phyloP scores from a whole-genome alignment of 371 early-diverging fungal species.

The Circinella minor region DNA sequence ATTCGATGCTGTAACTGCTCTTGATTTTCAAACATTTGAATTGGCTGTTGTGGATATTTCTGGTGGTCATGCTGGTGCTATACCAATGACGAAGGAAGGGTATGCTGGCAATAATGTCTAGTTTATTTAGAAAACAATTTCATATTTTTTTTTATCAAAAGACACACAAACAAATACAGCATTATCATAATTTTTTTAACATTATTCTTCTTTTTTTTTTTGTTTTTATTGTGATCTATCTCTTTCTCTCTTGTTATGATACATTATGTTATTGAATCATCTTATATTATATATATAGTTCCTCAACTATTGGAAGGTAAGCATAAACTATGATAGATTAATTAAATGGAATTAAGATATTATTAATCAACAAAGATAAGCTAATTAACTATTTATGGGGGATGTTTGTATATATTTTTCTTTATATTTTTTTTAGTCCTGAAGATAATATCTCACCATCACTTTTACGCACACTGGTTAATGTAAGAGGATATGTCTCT shows the following conservation, averaged over 20 bases:
- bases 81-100: constrained; percentile 34
- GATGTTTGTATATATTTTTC: no score
- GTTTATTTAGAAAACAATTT: background rate
- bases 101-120: constrained; percentile 17
- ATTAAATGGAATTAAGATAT: no score
- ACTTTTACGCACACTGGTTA: constrained; percentile 27
- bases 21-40: constrained; percentile 70
- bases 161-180: constrained; percentile 15
- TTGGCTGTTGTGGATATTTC: constrained; percentile 55
- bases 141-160: constrained; percentile 7
- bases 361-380: no score
- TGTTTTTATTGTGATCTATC: background rate
- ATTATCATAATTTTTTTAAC: background rate
- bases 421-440: constrained; percentile 23
- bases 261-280: constrained; percentile 11
- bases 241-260: constrained; percentile 1
- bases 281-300: constrained; percentile 9
- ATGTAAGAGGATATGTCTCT: constrained; percentile 41
- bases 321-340: background rate
- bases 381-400: no score
- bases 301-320: constrained; percentile 26
- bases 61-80: constrained; percentile 21
- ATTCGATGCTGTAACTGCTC: constrained; percentile 75
- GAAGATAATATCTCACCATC: constrained; percentile 47
- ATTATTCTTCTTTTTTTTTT: constrained; percentile 7